Percentiles rank a stretch among this genome's conserved stretches.
These are phyloP conservation scores for Dothiorella sarmentorum DNA, from an alignment of 2,329 filamentous ascomycete species.

Conservation along the genomic window DNA sequence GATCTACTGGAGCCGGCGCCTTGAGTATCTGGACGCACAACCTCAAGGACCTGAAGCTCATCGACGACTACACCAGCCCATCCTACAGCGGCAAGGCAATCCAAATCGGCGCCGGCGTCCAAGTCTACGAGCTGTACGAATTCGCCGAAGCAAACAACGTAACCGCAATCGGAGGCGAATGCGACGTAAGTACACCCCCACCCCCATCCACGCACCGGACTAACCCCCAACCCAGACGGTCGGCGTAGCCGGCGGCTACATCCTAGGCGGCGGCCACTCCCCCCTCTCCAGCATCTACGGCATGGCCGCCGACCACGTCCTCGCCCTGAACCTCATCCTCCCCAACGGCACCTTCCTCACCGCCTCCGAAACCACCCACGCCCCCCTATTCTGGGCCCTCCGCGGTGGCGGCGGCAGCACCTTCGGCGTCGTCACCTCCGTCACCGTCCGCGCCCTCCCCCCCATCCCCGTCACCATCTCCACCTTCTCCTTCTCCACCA, in stretches of 20 bases:
- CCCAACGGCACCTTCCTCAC: constrained; percentile 27
- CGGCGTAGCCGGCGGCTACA: constrained; percentile 32
- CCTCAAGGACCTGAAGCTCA: constrained; percentile 33
- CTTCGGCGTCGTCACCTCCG: constrained; percentile 30
- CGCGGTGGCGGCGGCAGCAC: constrained; percentile 32
- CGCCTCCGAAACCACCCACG: constrained; percentile 28
- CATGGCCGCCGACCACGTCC: constrained; percentile 31
- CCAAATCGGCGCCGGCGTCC: constrained; percentile 30
- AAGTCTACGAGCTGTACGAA: constrained; percentile 29
- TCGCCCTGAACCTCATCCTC: constrained; percentile 33
- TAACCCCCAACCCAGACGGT: constrained; percentile 30
- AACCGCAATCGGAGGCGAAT: constrained; percentile 30
- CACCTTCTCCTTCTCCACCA: constrained; percentile 45
- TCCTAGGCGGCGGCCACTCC: constrained; percentile 31
- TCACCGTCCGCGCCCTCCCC: constrained; percentile 30
- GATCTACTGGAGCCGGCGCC: constrained; percentile 33
- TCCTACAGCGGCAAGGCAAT: constrained; percentile 29
- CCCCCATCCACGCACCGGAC: background rate
- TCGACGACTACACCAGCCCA: constrained; percentile 28
- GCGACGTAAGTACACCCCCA: constrained; percentile 10
- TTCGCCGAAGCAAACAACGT: constrained; percentile 25
- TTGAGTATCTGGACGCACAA: constrained; percentile 36
- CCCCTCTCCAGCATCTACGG: constrained; percentile 20
- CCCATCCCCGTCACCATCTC: background rate
- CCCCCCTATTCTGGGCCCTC: constrained; percentile 37